Percentiles rank a stretch among this genome's conserved stretches.
phyloP scores from a whole-genome alignment of 805 yeast genomes.

The Naumovozyma baii region DNA sequence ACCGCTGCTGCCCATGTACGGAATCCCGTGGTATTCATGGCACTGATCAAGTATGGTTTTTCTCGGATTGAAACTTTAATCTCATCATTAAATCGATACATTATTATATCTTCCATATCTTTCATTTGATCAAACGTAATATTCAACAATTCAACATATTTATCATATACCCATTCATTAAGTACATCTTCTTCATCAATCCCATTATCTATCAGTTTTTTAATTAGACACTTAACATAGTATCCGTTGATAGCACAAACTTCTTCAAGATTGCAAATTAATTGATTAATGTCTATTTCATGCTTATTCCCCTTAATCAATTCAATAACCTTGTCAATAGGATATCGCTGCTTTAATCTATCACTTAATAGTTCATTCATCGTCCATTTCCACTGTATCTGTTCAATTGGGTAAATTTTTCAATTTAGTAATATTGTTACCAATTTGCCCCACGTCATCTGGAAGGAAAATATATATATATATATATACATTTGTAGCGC shows the following conservation, averaged over 20 bases:
- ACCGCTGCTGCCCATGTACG: slow-evolving; percentile 93
- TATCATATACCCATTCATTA: slow-evolving; percentile 27
- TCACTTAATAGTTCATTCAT: slow-evolving; percentile 5
- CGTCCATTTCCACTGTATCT: no score
- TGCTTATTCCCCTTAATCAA: not conserved
- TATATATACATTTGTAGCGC: no score
- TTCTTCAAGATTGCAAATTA: slow-evolving; percentile 12
- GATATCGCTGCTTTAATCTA: slow-evolving; percentile 11
- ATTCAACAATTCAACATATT: slow-evolving; percentile 24
- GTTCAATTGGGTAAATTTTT: no score
- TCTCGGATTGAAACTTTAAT: slow-evolving; percentile 32
- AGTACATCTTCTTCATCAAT: slow-evolving; percentile 7
- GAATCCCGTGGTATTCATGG: slow-evolving; percentile 77
- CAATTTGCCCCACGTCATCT: not conserved
- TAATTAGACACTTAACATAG: slow-evolving; percentile 41
- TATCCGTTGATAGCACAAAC: slow-evolving; percentile 36
- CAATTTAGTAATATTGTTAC: not conserved
- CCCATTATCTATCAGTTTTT: slow-evolving; percentile 31
- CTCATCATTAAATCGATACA: slow-evolving; percentile 19
- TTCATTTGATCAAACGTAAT: slow-evolving; percentile 14
- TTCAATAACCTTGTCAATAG: slow-evolving; percentile 3
- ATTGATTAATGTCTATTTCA: slow-evolving; percentile 1
- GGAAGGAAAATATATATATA: no score
- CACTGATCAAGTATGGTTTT: slow-evolving; percentile 55
- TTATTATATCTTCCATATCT: slow-evolving; percentile 26